Conservation (phyloP, 345 rosid species). For the Orychophragmus violaceus region DNA sequence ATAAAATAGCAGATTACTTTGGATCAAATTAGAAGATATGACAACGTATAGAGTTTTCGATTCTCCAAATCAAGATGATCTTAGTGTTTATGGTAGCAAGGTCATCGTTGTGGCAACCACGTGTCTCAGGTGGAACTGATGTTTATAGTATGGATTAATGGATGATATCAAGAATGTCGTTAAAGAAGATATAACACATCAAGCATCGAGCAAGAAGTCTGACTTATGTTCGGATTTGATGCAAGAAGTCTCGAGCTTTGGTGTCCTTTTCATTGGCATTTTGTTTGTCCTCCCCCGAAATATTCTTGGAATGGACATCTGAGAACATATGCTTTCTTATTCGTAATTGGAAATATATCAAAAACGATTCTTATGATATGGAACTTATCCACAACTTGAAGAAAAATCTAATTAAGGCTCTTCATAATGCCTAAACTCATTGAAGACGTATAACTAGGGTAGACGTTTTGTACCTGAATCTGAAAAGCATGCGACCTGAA, state of each 20-base stretch:
- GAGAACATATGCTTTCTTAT: conserved; percentile 20
- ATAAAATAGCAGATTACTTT: background rate
- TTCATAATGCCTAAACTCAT: background rate
- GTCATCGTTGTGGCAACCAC: conserved; percentile 37
- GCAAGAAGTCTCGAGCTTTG: conserved; percentile 60
- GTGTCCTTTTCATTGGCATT: conserved; percentile 33
- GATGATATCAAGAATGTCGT: background rate
- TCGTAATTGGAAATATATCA: background rate
- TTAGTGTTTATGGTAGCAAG: conserved; percentile 33
- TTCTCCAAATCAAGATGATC: conserved; percentile 60
- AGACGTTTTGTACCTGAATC: too few relatives aligned
- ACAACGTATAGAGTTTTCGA: conserved; percentile 67
- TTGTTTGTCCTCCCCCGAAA: conserved; percentile 35
- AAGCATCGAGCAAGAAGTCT: conserved; percentile 27
- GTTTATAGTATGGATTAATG: conserved; percentile 8
- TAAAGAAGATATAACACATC: conserved; percentile 20
- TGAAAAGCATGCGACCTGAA: too few relatives aligned
- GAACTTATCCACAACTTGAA: background rate
- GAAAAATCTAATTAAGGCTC: background rate
- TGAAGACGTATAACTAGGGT: background rate
- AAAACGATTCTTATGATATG: background rate
- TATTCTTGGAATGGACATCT: conserved; percentile 40
- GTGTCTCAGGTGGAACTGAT: conserved; percentile 61
- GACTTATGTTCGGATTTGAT: conserved; percentile 65
- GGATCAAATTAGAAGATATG: background rate